phyloP scores from a whole-genome alignment of 805 yeast species.

The Candida schatavii region DNA sequence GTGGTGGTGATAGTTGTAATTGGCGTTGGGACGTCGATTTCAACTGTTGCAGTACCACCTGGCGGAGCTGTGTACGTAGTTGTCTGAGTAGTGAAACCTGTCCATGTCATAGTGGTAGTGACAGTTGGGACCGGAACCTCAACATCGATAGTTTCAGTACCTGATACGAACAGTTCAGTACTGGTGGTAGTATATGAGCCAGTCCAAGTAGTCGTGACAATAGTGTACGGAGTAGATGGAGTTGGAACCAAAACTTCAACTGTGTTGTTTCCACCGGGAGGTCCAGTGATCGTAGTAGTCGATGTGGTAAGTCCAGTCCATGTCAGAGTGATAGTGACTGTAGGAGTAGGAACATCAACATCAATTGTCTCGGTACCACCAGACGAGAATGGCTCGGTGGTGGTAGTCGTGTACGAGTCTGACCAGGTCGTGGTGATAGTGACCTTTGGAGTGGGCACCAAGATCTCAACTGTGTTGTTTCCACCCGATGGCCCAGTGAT shows the following conservation, averaged over 20 bases:
- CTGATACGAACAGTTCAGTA: slow-evolving; percentile 7
- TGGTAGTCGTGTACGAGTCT: slow-evolving; percentile 6
- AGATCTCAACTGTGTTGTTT: slow-evolving; percentile 4
- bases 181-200: slow-evolving; percentile 11
- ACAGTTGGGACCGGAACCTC: slow-evolving; percentile 2
- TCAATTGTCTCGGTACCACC: slow-evolving; percentile 4
- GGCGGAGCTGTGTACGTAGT: slow-evolving; percentile 10
- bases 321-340: neutral
- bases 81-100: slow-evolving; percentile 8
- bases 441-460: slow-evolving; percentile 3
- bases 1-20: slow-evolving; percentile 1
- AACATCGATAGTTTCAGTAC: slow-evolving; percentile 1
- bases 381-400: neutral
- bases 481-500: neutral
- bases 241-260: slow-evolving; percentile 15
- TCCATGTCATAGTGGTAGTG: slow-evolving; percentile 3
- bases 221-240: neutral
- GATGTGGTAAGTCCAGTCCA: slow-evolving; percentile 8
- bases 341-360: slow-evolving; percentile 4
- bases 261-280: slow-evolving; percentile 13
- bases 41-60: slow-evolving; percentile 13
- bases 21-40: slow-evolving; percentile 15
- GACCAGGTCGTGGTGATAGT: slow-evolving; percentile 1
- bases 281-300: slow-evolving; percentile 10
- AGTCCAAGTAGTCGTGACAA: slow-evolving; percentile 3